These are phyloP conservation scores for Phellopilus nigrolimitatus DNA, from an alignment of 1,284 basidiomycete genomes.

Conservation along the genomic window DNA sequence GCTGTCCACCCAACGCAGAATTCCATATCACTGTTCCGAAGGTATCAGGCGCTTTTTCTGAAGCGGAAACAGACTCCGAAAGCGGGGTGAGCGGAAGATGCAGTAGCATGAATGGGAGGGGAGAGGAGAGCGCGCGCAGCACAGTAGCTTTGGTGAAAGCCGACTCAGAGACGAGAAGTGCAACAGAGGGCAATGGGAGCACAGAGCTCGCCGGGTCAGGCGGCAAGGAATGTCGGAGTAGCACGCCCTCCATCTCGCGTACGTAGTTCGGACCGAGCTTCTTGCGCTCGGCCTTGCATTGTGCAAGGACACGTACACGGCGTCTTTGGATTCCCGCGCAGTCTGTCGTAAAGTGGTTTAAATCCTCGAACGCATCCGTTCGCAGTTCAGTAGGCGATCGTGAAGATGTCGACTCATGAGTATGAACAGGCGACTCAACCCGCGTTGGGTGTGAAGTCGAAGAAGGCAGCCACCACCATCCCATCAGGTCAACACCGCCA, in stretches of 20 bases:
- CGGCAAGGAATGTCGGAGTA: constrained; percentile 40
- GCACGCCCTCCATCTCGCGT: constrained; percentile 84
- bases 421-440: not conserved
- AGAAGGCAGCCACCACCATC: constrained; percentile 86
- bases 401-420: too few relatives aligned
- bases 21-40: constrained; percentile 61
- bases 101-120: constrained; percentile 71
- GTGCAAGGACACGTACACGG: constrained; percentile 73
- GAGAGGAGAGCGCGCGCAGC: constrained; percentile 63
- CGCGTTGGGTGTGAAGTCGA: constrained; percentile 1
- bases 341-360: not conserved
- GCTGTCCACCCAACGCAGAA: constrained; percentile 46
- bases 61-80: not conserved
- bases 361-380: not conserved
- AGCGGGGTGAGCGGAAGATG: constrained; percentile 51
- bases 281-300: constrained; percentile 88
- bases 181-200: constrained; percentile 44
- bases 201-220: constrained; percentile 15
- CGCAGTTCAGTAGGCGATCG: too few relatives aligned
- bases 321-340: constrained; percentile 22
- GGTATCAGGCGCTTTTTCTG: not conserved
- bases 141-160: constrained; percentile 68
- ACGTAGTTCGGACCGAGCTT: constrained; percentile 75
- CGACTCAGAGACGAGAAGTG: constrained; percentile 72
- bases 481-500: constrained; percentile 84